Base-by-base conservation (phyloP, 345 rosid species). In the Corchorus capsularis region DNA sequence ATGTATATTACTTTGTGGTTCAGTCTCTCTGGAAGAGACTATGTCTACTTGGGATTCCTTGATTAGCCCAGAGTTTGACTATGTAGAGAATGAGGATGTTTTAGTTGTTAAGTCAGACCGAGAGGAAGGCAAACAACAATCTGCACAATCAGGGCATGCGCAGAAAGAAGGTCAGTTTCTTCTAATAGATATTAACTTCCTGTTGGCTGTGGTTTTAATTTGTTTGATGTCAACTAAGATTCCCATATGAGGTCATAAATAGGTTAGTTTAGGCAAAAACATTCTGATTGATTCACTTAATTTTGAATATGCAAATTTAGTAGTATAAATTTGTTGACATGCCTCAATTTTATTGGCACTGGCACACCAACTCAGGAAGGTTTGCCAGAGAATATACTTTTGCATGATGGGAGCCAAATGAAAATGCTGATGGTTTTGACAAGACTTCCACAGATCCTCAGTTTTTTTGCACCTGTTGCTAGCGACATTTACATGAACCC, bases 401-500 rank as follows among this genome's bases (percentile, higher is more conserved):
- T 34, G 32, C 66, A 53, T n/a, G 19, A 80, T 64, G 77, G 70
- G 76, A 37, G n/a, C 16, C 34, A 13, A 74, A 47, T 76, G 79
- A 76, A 66, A 32, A 55, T 56, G 55, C 76, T 72, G 80, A 27
- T 27, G 27, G 27, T 27, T 27, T 80, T 7, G 82, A 82, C 60
- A 47, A 72, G 67, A 66, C 82, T 72, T 65, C 69, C 64, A 34
- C 66, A 13, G 88, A 85, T 77, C 86, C 86, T 14, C 84, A 81
- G 75, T 75, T 78, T 71, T 83, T 85, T 75, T 75, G 82, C 68
- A 73, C 55, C 47, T 16, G 43, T 75, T 80, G 82, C 86, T 76
- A 47, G 53, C 37, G 88, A 85, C 65, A 82, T 85, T 75, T 85
- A 70, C 75, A 59, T 78, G 71, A 74, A 85, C 34, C 61, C 82